These are phyloP conservation scores for Magnaporthiopsis incrustans DNA, from an alignment of 2,329 filamentous ascomycete species.

Conservation along the genomic window DNA sequence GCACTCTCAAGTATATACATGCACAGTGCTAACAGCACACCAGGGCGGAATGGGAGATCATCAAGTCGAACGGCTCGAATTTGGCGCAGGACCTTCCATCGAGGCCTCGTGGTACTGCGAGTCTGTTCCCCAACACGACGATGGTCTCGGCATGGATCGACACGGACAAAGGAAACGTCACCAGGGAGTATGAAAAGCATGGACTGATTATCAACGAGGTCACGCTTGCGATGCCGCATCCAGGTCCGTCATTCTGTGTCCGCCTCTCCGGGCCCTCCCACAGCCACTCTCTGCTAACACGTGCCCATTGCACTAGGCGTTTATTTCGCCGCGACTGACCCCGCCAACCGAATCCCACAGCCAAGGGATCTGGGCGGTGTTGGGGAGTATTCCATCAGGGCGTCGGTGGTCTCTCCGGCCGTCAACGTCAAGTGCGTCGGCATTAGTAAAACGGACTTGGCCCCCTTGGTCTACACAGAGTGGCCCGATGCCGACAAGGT, in stretches of 20 bases:
- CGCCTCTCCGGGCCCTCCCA: not conserved
- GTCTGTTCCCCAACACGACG: conserved; percentile 66
- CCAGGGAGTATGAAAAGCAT: conserved; percentile 37
- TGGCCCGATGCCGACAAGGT: conserved; percentile 43
- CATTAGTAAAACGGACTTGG: conserved; percentile 49
- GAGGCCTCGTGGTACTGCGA: conserved; percentile 53
- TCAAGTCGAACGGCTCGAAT: conserved; percentile 34
- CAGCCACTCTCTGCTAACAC: not conserved
- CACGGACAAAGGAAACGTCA: conserved; percentile 41
- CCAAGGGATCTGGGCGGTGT: conserved; percentile 56
- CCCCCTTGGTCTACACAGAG: conserved; percentile 53
- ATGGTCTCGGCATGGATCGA: conserved; percentile 64
- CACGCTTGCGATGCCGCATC: conserved; percentile 69
- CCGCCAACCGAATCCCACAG: conserved; percentile 59
- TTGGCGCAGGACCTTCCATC: conserved; percentile 29
- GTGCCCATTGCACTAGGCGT: conserved; percentile 32
- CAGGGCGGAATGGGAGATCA: conserved; percentile 44
- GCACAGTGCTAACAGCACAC: not conserved
- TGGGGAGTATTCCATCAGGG: conserved; percentile 59
- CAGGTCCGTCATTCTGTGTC: conserved; percentile 24
- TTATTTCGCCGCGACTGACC: conserved; percentile 53
- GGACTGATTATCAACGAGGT: conserved; percentile 64
- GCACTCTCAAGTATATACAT: not conserved
- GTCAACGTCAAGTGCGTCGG: conserved; percentile 69
- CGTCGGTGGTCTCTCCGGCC: conserved; percentile 61